phyloP scores from a whole-genome alignment of 805 yeast genomes.

The Torulaspora microellipsoides region DNA sequence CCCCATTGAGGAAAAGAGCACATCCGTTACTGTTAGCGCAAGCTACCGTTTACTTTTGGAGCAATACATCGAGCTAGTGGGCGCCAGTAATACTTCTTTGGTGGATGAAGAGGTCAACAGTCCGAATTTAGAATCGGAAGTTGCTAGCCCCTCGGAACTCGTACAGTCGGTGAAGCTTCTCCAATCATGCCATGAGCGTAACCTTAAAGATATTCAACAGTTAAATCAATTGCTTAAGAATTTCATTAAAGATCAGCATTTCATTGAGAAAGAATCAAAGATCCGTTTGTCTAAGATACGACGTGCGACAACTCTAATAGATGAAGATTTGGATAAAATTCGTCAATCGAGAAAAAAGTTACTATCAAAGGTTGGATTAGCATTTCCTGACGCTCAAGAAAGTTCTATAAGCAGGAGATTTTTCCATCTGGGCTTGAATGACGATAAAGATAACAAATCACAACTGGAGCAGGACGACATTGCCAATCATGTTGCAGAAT shows the following conservation, averaged over 20 bases:
- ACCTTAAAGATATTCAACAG: conserved; percentile 18
- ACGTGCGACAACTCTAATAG: conserved; percentile 10
- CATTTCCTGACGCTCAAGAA: conserved; percentile 5
- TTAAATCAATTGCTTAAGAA: conserved; percentile 21
- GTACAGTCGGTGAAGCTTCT: conserved; percentile 4
- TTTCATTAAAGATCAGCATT: conserved; percentile 23
- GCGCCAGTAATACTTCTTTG: conserved; percentile 22
- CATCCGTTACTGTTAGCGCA: conserved; percentile 10
- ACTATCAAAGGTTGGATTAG: conserved; percentile 18
- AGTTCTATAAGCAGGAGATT: conserved; percentile 10
- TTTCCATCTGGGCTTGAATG: conserved; percentile 10
- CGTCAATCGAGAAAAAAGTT: conserved; percentile 14
- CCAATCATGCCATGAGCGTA: conserved; percentile 8
- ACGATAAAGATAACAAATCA: conserved; percentile 5
- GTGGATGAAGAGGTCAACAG: conserved; percentile 2
- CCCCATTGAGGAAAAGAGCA: neutral
- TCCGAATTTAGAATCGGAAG: conserved; percentile 1
- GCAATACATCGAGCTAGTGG: conserved; percentile 26
- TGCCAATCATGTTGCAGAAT: conserved; percentile 21
- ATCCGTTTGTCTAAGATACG: conserved; percentile 14
- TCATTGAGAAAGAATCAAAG: conserved; percentile 23
- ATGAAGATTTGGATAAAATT: conserved; percentile 14
- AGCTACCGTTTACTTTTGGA: conserved; percentile 21
- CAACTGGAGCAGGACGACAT: conserved; percentile 16
- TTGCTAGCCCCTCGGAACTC: conserved; percentile 1